Percentiles rank a stretch among this genome's conserved stretches.
phyloP scores from a whole-genome alignment of 305 asterid species.

The Fraxinus platypoda region DNA sequence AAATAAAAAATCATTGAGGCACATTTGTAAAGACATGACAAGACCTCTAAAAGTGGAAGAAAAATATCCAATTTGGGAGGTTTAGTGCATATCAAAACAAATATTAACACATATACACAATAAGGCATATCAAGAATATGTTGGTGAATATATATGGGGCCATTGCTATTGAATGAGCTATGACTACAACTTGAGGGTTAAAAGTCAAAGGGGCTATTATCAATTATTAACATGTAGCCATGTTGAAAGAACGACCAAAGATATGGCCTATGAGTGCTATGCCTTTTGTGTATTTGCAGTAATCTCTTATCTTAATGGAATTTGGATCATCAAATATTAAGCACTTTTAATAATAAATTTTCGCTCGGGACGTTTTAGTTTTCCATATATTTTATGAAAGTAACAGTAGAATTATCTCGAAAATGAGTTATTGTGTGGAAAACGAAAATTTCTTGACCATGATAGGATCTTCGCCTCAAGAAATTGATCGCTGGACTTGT shows the following conservation, averaged over 20 bases:
- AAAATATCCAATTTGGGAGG: slow-evolving; percentile 14
- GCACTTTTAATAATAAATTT: not conserved
- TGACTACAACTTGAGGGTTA: not conserved
- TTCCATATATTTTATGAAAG: not conserved
- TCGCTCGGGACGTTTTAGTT: not conserved
- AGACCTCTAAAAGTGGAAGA: slow-evolving; percentile 28
- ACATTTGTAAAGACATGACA: slow-evolving; percentile 20
- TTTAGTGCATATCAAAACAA: not conserved
- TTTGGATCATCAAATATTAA: not conserved
- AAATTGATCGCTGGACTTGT: not conserved
- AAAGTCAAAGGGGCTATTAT: slow-evolving; percentile 23
- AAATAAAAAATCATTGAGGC: not conserved
- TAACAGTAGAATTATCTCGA: not conserved
- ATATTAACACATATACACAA: not conserved
- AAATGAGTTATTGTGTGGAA: not conserved
- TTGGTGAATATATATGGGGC: not conserved
- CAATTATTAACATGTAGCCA: slow-evolving; percentile 31
- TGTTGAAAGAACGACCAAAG: slow-evolving; percentile 23
- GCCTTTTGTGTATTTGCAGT: not conserved
- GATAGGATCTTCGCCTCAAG: not conserved
- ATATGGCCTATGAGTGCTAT: not conserved
- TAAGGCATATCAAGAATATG: not conserved
- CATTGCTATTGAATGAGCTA: not conserved
- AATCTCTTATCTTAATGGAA: not conserved
- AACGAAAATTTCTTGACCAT: not conserved